Evolutionary conservation across 768 basidiomycete genomes (phyloP), one percentile per base, ranked within the genome.

Genomic region (Inosperma sp.): DNA sequence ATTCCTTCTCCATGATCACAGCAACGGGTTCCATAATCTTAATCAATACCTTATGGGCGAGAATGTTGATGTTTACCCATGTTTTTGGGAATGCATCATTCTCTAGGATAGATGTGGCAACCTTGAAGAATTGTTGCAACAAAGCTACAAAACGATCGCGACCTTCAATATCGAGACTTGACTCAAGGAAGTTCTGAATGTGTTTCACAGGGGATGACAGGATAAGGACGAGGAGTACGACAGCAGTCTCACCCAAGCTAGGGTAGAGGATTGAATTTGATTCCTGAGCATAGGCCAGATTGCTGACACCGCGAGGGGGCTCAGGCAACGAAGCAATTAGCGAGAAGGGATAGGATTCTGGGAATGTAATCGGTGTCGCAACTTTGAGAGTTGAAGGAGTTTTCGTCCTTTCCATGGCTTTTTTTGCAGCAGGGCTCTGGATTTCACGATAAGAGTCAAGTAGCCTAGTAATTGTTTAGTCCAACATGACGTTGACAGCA

Each of bases 341-440:
- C 5, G 91, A 84, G 66, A 96, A 93, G 0, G 95, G 95, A 65
- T 97, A 93, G 0, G 93, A 86, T 56, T 93, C 88, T 0, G 95
- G 95, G 69, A 97, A 97, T 1, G 88, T 86, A 36, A 89, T 82
- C 0, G 93, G 93, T 2, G 78, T 64, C 2, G 72, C 62, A 17
- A 82, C 69, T 41, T 83, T 80, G 22, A 74, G 68, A 3, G 84
- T 82, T 2, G 80, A 75, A 2, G 75, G 73, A 0, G 84, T 77
- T 40, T 78, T 80, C 22, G 77, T 80, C 35, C 80, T 81, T 59
- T 87, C 85, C 37, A 97, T 78, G 2, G 83, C 82, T 47, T 78
- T 79, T 33, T 75, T 77, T 16, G 86, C 87, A 0, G 74, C 78
- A 0, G 83, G 72, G 56, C 69, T 83, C 57, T 87, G 83, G 39